These are phyloP conservation scores for Carex parvula DNA, from an alignment of 176 grass and related monocot genomes.

Conservation along the genomic window DNA sequence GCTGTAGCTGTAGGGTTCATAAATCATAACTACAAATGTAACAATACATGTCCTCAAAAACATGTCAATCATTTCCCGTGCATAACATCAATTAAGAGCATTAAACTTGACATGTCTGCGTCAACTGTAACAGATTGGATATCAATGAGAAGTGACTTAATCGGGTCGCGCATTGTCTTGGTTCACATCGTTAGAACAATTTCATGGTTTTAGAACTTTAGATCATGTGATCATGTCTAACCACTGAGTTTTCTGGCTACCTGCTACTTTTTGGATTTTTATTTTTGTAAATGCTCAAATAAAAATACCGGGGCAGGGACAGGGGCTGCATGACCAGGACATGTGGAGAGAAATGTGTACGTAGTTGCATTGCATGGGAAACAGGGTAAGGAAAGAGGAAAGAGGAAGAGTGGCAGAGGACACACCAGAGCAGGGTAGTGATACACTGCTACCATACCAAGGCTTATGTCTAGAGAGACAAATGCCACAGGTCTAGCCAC, in stretches of 20 bases:
- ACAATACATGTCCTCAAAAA: not conserved
- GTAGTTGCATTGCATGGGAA: constrained; percentile 13
- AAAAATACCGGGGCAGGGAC: not conserved
- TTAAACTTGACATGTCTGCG: not conserved
- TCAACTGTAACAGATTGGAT: not conserved
- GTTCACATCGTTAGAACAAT: not conserved
- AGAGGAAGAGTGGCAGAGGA: not conserved
- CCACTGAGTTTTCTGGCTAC: no score
- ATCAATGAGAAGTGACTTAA: not conserved
- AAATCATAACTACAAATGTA: not conserved
- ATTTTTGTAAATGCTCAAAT: no score
- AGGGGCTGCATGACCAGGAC: not conserved
- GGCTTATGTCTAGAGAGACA: constrained; percentile 13
- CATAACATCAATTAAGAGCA: constrained; percentile 5
- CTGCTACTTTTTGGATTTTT: no score
- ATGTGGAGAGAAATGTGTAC: not conserved
- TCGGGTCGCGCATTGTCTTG: not conserved
- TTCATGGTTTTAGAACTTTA: no score
- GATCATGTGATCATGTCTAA: no score
- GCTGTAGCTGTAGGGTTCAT: not conserved
- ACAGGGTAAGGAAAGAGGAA: not conserved
- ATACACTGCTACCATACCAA: not conserved
- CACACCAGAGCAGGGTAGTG: not conserved
- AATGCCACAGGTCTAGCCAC: constrained; percentile 24
- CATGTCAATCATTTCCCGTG: constrained; percentile 5